A percentile compares a stretch with the other conserved stretches of the same genome.
These are phyloP conservation scores for Fusarium albosuccineum DNA, from an alignment of 2,329 filamentous ascomycete species.

Conservation along the genomic window DNA sequence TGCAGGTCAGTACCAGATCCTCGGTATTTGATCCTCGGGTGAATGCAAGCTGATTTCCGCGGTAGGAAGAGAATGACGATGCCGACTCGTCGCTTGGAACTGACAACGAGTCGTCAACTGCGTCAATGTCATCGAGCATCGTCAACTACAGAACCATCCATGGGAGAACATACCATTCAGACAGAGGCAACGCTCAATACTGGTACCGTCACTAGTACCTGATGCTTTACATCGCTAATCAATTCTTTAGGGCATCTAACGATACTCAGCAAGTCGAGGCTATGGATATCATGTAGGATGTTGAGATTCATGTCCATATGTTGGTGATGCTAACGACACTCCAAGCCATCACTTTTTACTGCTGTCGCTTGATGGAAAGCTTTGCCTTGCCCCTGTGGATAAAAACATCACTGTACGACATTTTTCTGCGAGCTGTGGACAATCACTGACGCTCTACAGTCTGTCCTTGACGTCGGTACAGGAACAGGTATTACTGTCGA, in stretches of 20 bases:
- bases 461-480: conserved; percentile 6
- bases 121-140: background rate
- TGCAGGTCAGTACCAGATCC: too few species aligned
- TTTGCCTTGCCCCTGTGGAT: background rate
- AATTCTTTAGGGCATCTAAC: background rate
- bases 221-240: background rate
- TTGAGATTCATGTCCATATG: background rate
- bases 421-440: too few species aligned
- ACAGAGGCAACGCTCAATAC: background rate
- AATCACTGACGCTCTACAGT: background rate
- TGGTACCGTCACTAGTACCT: background rate
- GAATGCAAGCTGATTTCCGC: too few species aligned
- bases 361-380: conserved; percentile 1
- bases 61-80: too few species aligned
- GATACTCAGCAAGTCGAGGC: background rate
- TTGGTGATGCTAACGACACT: background rate
- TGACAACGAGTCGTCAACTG: background rate
- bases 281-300: background rate
- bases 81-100: too few species aligned
- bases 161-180: background rate
- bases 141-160: background rate
- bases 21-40: too few species aligned
- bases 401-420: background rate
- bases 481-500: conserved; percentile 1
- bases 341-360: background rate